Base-by-base conservation (phyloP, 2,329 filamentous ascomycete genomes). In the Penicillium janthinellum region DNA sequence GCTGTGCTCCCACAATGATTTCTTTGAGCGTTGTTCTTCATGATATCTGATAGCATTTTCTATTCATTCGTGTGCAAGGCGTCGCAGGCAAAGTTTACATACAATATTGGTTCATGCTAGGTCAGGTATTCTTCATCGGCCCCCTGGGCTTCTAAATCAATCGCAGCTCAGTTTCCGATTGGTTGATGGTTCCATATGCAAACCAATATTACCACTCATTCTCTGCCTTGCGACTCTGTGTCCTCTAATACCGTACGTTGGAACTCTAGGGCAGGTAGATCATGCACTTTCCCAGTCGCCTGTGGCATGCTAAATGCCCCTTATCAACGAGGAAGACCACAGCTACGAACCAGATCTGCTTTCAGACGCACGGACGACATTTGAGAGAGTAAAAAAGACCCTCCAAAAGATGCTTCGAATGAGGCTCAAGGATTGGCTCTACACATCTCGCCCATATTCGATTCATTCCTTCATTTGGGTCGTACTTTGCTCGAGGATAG, bases 1-100 rank as follows among this genome's bases (percentile, higher is more conserved):
- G 50, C 66, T 20, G 57, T 51, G 22, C 15, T 41, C 14, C 47
- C 64, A 2, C 45, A 56, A 54, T 64, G 42, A 57, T 59, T 8
- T n/a, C 12, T n/a, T 45, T 28, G 53, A 15, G 34, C 35, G 42
- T 58, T 41, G n/a, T 15, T 20, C 20, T 42, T n/a, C 22, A 52
- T 37, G 28, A 38, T 48, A 10, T 37, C 25, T 55, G 22, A 31
- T 54, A 42, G 22, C 14, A 37, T 57, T 47, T 14, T 31, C 7
- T 31, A 2, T 28, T 8, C 35, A 22, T 35, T 22, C 31, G 35
- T 49, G 28, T 35, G n/a, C 47, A 35, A 49, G 47, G 47, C 47
- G 47, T 49, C 35, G 10, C 47, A n/a, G 47, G 31, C 11, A 49
- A 35, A n/a, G n/a, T 49, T 31, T 28, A 28, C 28, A 35, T 49